These are phyloP conservation scores for Aspergillus sclerotioniger DNA, from an alignment of 495 filamentous ascomycete species.

Conservation along the genomic window DNA sequence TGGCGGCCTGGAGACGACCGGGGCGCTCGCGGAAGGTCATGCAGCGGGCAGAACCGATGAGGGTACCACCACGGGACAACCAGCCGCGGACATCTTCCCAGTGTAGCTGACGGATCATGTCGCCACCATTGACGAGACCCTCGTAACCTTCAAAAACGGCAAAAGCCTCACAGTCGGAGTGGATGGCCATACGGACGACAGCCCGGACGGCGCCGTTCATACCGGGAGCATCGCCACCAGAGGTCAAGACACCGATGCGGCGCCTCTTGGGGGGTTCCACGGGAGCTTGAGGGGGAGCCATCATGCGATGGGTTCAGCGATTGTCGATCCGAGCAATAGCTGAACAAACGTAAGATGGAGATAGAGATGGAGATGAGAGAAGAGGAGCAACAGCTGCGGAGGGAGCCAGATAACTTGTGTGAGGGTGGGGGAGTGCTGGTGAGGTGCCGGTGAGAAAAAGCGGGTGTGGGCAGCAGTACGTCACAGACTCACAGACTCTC, in stretches of 20 bases:
- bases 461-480: slow-evolving; percentile 39
- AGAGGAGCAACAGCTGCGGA: slow-evolving; percentile 10
- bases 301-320: slow-evolving; percentile 15
- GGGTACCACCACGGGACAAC: slow-evolving; percentile 89
- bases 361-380: slow-evolving; percentile 11
- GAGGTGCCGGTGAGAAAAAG: slow-evolving; percentile 47
- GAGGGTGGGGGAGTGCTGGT: slow-evolving; percentile 27
- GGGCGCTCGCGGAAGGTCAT: slow-evolving; percentile 82
- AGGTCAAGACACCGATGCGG: slow-evolving; percentile 93
- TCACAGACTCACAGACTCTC: too few relatives aligned
- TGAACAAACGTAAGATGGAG: slow-evolving; percentile 9
- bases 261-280: slow-evolving; percentile 57
- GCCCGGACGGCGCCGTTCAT: slow-evolving; percentile 97
- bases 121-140: slow-evolving; percentile 84
- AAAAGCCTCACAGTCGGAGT: slow-evolving; percentile 81
- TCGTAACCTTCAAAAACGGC: slow-evolving; percentile 96
- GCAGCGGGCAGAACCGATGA: slow-evolving; percentile 94
- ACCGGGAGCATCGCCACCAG: slow-evolving; percentile 93
- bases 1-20: slow-evolving; percentile 79
- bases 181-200: slow-evolving; percentile 88
- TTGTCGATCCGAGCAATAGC: slow-evolving; percentile 1
- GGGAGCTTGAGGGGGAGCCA: slow-evolving; percentile 36
- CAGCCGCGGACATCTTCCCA: slow-evolving; percentile 97
- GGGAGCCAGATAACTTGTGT: slow-evolving; percentile 15
- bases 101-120: slow-evolving; percentile 79